Evolutionary conservation across 176 grass and related monocot genomes (phyloP).

Genomic region (Eremochloa ophiuroides): DNA sequence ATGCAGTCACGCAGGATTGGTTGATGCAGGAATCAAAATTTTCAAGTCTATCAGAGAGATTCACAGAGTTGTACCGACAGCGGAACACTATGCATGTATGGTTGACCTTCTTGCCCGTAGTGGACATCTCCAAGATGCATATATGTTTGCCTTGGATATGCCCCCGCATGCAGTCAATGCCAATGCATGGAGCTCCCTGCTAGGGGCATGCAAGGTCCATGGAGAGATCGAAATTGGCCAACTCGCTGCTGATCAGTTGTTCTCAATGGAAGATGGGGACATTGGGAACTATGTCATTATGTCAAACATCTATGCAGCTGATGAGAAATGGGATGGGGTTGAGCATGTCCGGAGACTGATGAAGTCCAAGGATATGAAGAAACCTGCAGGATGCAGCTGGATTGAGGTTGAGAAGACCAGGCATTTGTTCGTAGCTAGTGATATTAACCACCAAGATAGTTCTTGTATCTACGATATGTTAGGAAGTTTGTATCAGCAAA

Average conservation of each 20-base stretch:
- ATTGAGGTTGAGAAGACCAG: constrained; percentile 51
- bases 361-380: constrained; percentile 64
- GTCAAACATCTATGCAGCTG: constrained; percentile 76
- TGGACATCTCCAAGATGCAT: constrained; percentile 59
- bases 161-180: constrained; percentile 44
- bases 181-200: constrained; percentile 51
- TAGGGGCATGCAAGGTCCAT: constrained; percentile 62
- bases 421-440: constrained; percentile 52
- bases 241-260: constrained; percentile 47
- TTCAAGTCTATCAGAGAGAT: constrained; percentile 52
- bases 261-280: constrained; percentile 35
- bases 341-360: constrained; percentile 64
- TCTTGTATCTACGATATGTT: constrained; percentile 32
- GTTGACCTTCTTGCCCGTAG: constrained; percentile 63
- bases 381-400: constrained; percentile 79
- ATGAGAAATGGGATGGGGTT: constrained; percentile 61
- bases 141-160: constrained; percentile 47
- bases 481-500: constrained; percentile 50
- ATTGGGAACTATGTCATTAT: constrained; percentile 61
- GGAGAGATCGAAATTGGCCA: constrained; percentile 43
- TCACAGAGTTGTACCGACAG: constrained; percentile 42
- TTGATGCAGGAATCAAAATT: constrained; percentile 57
- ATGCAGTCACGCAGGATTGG: constrained; percentile 63
- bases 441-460: constrained; percentile 48
- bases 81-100: constrained; percentile 64